Evolutionary conservation across 2,329 filamentous ascomycete species (phyloP), one percentile per base, ranked within the genome.

Genomic region (Colletotrichum agaves): DNA sequence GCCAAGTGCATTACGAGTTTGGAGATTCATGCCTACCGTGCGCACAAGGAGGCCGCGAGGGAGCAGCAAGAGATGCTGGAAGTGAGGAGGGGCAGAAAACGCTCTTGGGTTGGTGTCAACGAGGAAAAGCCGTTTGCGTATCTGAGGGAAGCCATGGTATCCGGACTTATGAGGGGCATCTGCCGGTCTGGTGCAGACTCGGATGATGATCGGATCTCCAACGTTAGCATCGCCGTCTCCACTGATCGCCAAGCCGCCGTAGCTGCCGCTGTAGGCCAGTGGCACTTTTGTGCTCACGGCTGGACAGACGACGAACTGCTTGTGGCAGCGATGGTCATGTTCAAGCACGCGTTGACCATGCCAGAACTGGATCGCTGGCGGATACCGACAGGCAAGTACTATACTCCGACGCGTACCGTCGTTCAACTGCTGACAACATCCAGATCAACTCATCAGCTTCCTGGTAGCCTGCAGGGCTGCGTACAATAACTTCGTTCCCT

Each of bases 401-500:
- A 57, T 55, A n/a, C 31, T 11, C 72, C 71, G 72, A 39, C 73
- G 69, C 60, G 71, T 69, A 43, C 65, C 61, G 49, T 46, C 46
- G 27, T 27, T 10, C 35, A 70, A 35, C 37, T 77, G 73, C 83
- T 87, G 77, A 86, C 79, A 74, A 67, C 69, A 70, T 67, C 60
- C 71, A 93, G 93, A 92, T 73, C 91, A 97, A 77, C 84, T 99
- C 31, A 91, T 92, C 71, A 90, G 88, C 61, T 98, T 97, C 75
- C 84, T 98, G 69, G 87, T 97, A 70, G 94, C 94, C 60, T 96
- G 94, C 75, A 91, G 95, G 69, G 90, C 91, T 53, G 93, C 96
- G n/a, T 99, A 99, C 82, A 98, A 98, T 78, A 92, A 89, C 66
- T 97, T 97, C 78, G 94, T 98, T 39, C 92, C 95, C 21, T 99